A percentile compares a stretch with the other conserved stretches of the same genome.
Conservation (phyloP, 306 rosid genomes). For the Acmispon strigosus region DNA sequence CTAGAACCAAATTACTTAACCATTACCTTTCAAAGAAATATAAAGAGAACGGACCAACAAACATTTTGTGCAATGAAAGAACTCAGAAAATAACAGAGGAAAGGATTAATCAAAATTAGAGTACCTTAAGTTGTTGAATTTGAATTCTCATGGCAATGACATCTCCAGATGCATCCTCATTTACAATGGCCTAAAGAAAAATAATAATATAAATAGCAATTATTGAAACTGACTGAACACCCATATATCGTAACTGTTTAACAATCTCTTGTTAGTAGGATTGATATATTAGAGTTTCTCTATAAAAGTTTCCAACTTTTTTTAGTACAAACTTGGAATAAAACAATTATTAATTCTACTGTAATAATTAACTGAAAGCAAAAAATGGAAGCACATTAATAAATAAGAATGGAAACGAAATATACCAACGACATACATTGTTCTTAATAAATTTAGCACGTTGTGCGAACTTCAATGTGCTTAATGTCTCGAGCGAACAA, state of each 20-base stretch:
- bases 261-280: neutral
- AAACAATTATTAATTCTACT: neutral
- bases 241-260: neutral
- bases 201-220: neutral
- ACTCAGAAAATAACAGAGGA: neutral
- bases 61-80: neutral
- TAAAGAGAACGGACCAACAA: neutral
- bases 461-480: conserved; percentile 97
- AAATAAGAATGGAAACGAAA: neutral
- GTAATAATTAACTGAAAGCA: neutral
- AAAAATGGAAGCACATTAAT: neutral
- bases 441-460: conserved; percentile 95
- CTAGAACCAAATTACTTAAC: conserved; percentile 1
- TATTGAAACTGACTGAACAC: neutral
- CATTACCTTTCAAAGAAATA: neutral
- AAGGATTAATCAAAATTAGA: conserved; percentile 18
- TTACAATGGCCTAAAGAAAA: conserved; percentile 76
- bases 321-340: neutral
- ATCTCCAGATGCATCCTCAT: conserved; percentile 95
- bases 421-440: conserved; percentile 50
- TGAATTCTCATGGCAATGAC: conserved; percentile 91
- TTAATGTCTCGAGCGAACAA: conserved; percentile 91
- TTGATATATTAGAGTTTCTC: neutral
- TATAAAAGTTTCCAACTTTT: neutral
- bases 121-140: conserved; percentile 95